Evolutionary conservation across 176 grass and related monocot species (phyloP).

Genomic region (Cocos nucifera): DNA sequence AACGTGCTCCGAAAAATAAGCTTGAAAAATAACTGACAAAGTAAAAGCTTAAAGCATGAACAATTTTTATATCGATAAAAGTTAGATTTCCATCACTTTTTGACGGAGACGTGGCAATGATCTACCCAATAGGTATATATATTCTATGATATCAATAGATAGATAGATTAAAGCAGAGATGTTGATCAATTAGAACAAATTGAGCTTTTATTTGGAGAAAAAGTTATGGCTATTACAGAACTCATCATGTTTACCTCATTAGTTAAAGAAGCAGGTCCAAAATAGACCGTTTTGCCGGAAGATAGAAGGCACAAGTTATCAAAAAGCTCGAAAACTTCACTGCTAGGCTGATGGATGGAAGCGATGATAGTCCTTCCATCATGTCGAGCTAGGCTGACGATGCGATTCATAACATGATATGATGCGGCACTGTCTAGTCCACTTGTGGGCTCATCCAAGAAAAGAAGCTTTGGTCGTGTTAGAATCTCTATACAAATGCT

Average conservation of each 20-base stretch:
- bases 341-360: constrained; percentile 55
- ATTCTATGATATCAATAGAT: too few species aligned
- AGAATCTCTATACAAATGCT: constrained; percentile 46
- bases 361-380: constrained; percentile 35
- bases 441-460: constrained; percentile 19
- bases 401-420: constrained; percentile 48
- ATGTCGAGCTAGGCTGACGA: constrained; percentile 1
- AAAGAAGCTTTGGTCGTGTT: constrained; percentile 33
- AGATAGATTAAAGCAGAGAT: too few species aligned
- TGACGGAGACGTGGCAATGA: too few species aligned
- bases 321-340: constrained; percentile 47
- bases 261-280: constrained; percentile 21
- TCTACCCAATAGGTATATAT: too few species aligned
- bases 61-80: too few species aligned
- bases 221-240: too few species aligned
- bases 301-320: constrained; percentile 37
- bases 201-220: too few species aligned
- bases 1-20: too few species aligned
- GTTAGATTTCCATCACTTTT: too few species aligned
- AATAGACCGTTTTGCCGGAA: constrained; percentile 35
- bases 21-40: too few species aligned
- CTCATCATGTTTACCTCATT: constrained; percentile 21
- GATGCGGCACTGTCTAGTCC: constrained; percentile 30
- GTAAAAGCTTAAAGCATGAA: too few species aligned
- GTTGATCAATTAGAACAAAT: too few species aligned